Conservation (phyloP, 2,329 filamentous ascomycete genomes). For the Microcyclosporella mali region DNA sequence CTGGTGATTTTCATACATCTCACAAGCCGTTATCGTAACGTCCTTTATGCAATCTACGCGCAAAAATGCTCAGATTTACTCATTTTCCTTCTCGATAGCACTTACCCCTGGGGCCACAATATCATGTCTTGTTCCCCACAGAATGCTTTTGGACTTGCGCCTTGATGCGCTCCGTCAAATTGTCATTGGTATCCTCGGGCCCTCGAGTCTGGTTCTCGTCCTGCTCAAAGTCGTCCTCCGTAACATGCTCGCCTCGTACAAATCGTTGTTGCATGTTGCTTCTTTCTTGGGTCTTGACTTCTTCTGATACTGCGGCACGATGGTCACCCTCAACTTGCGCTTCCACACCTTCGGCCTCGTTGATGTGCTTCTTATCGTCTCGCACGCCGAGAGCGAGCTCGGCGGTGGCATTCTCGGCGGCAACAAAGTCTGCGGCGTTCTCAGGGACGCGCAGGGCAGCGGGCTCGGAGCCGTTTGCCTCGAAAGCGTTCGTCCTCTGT, state of each 20-base stretch:
- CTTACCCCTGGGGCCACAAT: background rate
- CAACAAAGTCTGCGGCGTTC: conserved; percentile 8
- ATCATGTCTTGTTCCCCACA: background rate
- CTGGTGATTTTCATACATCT: no score
- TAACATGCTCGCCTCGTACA: conserved; percentile 6
- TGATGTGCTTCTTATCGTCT: conserved; percentile 3
- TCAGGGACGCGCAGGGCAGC: conserved; percentile 10
- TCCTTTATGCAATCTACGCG: no score
- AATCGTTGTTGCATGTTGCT: conserved; percentile 2
- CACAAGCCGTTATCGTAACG: no score
- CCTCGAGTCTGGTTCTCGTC: background rate
- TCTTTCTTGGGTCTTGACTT: background rate
- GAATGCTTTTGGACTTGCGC: conserved; percentile 5
- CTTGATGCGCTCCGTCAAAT: conserved; percentile 3
- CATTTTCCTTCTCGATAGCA: background rate
- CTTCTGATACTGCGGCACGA: background rate
- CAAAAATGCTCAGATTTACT: background rate
- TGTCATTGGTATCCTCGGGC: background rate
- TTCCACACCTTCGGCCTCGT: conserved; percentile 5
- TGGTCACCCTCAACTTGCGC: background rate
- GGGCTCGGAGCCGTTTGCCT: background rate
- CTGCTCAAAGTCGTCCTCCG: conserved; percentile 9
- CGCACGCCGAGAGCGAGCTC: conserved; percentile 8
- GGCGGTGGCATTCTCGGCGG: conserved; percentile 11
- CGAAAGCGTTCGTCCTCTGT: background rate